These are phyloP conservation scores for Botryobasidium botryosum DNA, from an alignment of 768 basidiomycete genomes.

Conservation along the genomic window DNA sequence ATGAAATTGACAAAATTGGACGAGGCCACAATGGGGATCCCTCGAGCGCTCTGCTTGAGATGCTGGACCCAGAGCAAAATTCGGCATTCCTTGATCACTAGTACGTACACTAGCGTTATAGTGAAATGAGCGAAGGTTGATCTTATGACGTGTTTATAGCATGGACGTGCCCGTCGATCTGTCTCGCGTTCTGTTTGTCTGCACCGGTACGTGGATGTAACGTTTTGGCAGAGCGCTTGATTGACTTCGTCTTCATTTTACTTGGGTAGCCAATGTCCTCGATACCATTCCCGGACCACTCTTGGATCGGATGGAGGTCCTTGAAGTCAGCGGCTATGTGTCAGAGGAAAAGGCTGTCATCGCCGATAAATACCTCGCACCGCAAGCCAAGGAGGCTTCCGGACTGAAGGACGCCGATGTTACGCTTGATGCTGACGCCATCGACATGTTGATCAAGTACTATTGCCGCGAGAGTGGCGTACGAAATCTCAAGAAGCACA, in stretches of 20 bases:
- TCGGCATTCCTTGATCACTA: slow-evolving; percentile 90
- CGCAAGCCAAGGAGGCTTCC: slow-evolving; percentile 82
- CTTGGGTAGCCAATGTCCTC: slow-evolving; percentile 54
- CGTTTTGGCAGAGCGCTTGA: not conserved
- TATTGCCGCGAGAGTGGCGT: slow-evolving; percentile 97
- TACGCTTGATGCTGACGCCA: slow-evolving; percentile 50
- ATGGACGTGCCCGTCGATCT: slow-evolving; percentile 96
- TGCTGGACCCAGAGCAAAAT: slow-evolving; percentile 93
- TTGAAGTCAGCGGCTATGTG: slow-evolving; percentile 90
- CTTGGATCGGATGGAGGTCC: slow-evolving; percentile 89
- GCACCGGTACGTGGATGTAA: slow-evolving; percentile 38
- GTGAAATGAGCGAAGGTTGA: slow-evolving; percentile 7
- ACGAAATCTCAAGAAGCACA: slow-evolving; percentile 91
- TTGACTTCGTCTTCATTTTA: not conserved
- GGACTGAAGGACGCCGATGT: slow-evolving; percentile 80
- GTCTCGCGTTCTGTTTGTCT: slow-evolving; percentile 91
- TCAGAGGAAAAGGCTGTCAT: slow-evolving; percentile 85
- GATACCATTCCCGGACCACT: slow-evolving; percentile 89
- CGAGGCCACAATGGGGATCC: slow-evolving; percentile 86
- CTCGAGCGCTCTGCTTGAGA: slow-evolving; percentile 76
- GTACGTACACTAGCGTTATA: slow-evolving; percentile 35
- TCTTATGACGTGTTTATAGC: slow-evolving; percentile 24
- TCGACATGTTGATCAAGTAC: slow-evolving; percentile 85
- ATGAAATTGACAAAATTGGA: slow-evolving; percentile 93
- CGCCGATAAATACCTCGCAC: slow-evolving; percentile 72